Evolutionary conservation across 2,329 filamentous ascomycete genomes (phyloP), one percentile per base, ranked within the genome.

Genomic region (Alternaria novae-zelandiae): DNA sequence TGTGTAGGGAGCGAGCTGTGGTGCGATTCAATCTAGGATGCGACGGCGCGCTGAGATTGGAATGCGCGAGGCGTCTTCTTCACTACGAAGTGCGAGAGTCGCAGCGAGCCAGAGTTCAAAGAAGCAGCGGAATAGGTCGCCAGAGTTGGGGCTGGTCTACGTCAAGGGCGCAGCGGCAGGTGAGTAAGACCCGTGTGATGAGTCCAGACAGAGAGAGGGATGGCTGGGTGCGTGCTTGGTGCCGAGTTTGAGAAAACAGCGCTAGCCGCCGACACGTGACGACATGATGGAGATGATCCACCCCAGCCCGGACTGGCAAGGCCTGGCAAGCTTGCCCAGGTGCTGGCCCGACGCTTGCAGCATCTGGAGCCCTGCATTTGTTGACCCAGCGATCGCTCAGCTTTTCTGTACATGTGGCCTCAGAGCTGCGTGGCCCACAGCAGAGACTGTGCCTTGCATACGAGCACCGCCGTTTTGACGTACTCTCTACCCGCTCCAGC

Each of bases 11-110:
- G 66, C 57, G 63, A 63, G 65, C 58, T 60, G 64, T 59, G 49
- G 64, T 57, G 56, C 62, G 66, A 65, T 73, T 64, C 59, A 72
- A 64, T 70, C 71, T 74, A 69, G 61, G 65, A 66, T 67, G 70
- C 74, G 68, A 70, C 65, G 57, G 59, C 67, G 62, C 63, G 64
- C 67, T 63, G 64, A 68, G 61, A 70, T 59, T 55, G 63, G 58
- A 57, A 59, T 65, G 67, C 70, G 70, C 69, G 56, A 64, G 65
- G 55, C 49, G 43, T 65, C 60, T 71, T 59, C 71, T 62, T 71
- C 59, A 71, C 67, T 59, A 62, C 64, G 59, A 63, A 56, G 63
- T 62, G 51, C 59, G 53, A 54, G 54, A 65, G 61, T 68, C 65
- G 73, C 73, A 63, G 64, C 60, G 64, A 68, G 64, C 63, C 63